A percentile compares a stretch with the other conserved stretches of the same genome.
Conservation (phyloP, 192 early-diverging fungal genomes). For the Martensiomyces pterosporus region DNA sequence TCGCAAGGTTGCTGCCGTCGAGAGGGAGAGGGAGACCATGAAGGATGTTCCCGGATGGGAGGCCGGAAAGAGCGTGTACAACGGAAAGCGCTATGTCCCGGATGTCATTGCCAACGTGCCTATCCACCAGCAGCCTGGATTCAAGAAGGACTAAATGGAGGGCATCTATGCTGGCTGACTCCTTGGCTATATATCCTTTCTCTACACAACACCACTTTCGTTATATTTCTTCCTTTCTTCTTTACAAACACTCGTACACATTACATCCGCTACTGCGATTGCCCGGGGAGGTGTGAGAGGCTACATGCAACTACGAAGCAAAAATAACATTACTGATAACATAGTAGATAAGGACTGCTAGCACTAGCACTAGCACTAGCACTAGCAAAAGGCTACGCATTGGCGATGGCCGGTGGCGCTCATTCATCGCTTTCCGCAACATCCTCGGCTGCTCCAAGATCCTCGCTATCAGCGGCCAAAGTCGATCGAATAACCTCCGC, state of each 20-base stretch:
- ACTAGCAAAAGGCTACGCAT: no score
- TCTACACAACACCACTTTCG: background rate
- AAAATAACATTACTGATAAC: no score
- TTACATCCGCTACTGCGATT: no score
- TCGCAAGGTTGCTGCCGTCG: conserved; percentile 65
- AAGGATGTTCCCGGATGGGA: conserved; percentile 74
- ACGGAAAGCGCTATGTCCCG: conserved; percentile 75
- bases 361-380: no score
- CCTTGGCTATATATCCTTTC: no score
- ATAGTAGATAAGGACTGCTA: no score
- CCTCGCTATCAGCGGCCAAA: conserved; percentile 1
- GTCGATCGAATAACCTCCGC: conserved; percentile 17
- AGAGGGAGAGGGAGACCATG: conserved; percentile 83
- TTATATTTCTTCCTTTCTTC: conserved; percentile 3
- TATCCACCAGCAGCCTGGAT: conserved; percentile 36
- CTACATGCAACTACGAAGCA: no score
- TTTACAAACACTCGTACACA: no score
- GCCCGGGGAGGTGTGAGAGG: no score
- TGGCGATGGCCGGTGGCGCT: no score
- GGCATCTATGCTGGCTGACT: no score
- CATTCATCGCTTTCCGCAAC: background rate
- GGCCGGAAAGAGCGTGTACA: conserved; percentile 83
- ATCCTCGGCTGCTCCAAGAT: background rate
- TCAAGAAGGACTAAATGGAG: conserved; percentile 22
- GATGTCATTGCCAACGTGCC: conserved; percentile 48